Conservation (phyloP, 805 yeast genomes). For the Scheffersomyces coipomensis region DNA sequence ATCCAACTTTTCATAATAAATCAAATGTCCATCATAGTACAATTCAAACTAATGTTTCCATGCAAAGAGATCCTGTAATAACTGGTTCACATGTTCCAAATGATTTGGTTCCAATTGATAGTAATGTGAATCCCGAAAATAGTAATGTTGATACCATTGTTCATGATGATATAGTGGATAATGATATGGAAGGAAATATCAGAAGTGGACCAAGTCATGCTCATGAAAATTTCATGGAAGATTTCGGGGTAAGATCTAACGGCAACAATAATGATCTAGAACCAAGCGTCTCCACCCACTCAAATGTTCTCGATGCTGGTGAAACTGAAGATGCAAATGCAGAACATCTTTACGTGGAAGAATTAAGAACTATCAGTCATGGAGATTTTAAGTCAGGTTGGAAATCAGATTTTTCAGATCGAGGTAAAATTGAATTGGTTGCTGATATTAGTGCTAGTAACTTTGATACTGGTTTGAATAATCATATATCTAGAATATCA, state of each 20-base stretch:
- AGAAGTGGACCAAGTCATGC: conserved; percentile 20
- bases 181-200: conserved; percentile 13
- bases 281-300: conserved; percentile 14
- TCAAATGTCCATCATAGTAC: conserved; percentile 27
- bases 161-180: conserved; percentile 10
- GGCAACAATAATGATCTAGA: background rate
- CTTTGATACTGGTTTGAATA: conserved; percentile 52
- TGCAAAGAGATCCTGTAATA: conserved; percentile 8
- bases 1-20: conserved; percentile 4
- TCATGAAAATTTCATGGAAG: conserved; percentile 23
- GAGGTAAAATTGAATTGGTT: conserved; percentile 77
- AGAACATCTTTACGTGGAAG: conserved; percentile 58
- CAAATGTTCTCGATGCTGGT: background rate
- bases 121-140: background rate
- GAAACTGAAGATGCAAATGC: conserved; percentile 12
- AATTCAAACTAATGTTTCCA: conserved; percentile 20
- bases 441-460: conserved; percentile 65
- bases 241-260: conserved; percentile 13
- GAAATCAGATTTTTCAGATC: conserved; percentile 84
- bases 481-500: conserved; percentile 44
- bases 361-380: conserved; percentile 65
- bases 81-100: no score
- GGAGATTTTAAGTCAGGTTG: conserved; percentile 91
- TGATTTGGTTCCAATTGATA: conserved; percentile 3
- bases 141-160: conserved; percentile 4